Percentiles rank a stretch among this genome's conserved stretches.
Evolutionary conservation across 768 basidiomycete species (phyloP).

Genomic region (Mrakia gelida): DNA sequence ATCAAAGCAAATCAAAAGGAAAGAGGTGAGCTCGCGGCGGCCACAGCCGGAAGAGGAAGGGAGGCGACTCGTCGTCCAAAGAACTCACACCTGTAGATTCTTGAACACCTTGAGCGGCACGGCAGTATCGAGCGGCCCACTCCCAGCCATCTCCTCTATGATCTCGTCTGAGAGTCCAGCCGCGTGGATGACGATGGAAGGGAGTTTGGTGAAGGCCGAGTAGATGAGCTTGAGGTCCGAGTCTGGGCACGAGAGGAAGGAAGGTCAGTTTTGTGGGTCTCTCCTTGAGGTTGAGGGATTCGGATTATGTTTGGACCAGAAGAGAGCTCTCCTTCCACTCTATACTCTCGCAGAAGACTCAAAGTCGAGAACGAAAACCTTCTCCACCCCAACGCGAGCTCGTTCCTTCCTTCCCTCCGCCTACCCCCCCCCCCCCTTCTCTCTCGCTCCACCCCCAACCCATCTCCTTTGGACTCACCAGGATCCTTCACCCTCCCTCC

Average conservation of each 20-base stretch:
- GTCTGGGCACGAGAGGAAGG: slow-evolving; percentile 62
- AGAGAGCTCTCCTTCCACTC: not conserved
- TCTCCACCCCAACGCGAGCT: too few relatives aligned
- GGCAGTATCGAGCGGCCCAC: slow-evolving; percentile 60
- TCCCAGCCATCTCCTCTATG: slow-evolving; percentile 29
- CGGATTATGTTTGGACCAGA: too few relatives aligned
- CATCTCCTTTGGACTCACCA: not conserved
- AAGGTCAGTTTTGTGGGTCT: not conserved
- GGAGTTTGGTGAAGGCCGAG: slow-evolving; percentile 85
- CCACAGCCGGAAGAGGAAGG: not conserved
- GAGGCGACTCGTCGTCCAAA: not conserved
- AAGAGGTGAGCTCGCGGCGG: not conserved
- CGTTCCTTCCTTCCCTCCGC: too few relatives aligned
- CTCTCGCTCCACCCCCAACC: not conserved
- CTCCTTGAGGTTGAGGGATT: not conserved
- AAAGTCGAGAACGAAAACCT: not conserved
- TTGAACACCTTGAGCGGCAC: slow-evolving; percentile 80
- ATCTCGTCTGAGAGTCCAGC: slow-evolving; percentile 11
- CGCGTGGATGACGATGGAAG: slow-evolving; percentile 60
- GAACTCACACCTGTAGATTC: slow-evolving; percentile 56
- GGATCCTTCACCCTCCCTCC: slow-evolving; percentile 21
- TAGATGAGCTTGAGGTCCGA: slow-evolving; percentile 77
- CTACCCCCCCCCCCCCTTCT: too few relatives aligned
- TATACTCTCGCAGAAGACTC: not conserved
- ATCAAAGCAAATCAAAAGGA: too few relatives aligned